Conservation (phyloP, 179 eudicot species). For the Silene noctiflora region DNA sequence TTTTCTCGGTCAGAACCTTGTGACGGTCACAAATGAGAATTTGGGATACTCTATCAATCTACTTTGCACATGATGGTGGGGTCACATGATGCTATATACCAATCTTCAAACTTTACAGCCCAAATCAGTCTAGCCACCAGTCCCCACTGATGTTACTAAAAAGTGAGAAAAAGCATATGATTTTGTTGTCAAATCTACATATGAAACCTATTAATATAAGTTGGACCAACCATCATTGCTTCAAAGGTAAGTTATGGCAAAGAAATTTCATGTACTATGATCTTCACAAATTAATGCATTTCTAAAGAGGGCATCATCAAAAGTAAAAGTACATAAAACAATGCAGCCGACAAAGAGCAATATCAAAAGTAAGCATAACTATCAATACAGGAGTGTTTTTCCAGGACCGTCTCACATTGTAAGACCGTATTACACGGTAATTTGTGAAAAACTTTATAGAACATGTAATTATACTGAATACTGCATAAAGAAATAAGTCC, state of each 20-base stretch:
- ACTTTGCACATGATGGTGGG: constrained; percentile 30
- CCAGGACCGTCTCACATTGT: too few relatives aligned
- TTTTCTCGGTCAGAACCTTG: background rate
- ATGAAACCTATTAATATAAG: constrained; percentile 10
- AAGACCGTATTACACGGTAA: too few relatives aligned
- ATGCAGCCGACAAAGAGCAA: background rate
- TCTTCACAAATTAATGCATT: constrained; percentile 23
- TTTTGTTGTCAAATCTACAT: constrained; percentile 6
- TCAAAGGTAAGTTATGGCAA: constrained; percentile 24
- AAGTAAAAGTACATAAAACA: constrained; percentile 22
- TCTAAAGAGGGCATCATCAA: constrained; percentile 11
- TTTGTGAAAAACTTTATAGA: background rate
- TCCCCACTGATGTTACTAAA: constrained; percentile 21
- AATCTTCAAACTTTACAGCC: constrained; percentile 23
- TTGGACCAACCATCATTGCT: constrained; percentile 26
- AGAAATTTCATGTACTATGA: constrained; percentile 12
- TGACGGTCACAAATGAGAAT: background rate
- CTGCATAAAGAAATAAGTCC: background rate
- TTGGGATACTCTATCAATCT: background rate
- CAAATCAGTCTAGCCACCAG: background rate
- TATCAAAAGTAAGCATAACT: too few relatives aligned
- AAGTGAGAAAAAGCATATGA: constrained; percentile 15
- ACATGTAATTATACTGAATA: background rate
- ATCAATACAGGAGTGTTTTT: background rate
- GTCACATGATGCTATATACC: constrained; percentile 19